Base-by-base conservation (phyloP, 768 basidiomycete genomes). In the Amylocystis lapponica region DNA sequence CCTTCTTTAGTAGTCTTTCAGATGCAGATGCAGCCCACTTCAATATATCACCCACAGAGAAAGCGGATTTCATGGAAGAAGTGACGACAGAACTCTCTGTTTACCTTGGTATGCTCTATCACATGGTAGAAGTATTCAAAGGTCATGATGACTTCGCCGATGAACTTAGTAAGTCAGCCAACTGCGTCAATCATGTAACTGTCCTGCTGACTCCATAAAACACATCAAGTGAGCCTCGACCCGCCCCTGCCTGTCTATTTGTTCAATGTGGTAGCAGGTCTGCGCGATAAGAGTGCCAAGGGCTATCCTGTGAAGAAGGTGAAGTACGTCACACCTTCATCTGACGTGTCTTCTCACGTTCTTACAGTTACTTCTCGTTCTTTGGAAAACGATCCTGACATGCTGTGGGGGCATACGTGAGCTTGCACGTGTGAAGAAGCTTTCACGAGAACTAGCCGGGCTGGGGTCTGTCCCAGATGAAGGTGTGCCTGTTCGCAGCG, bases 271-370 rank as follows among this genome's bases (percentile, higher is more conserved):
- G 83, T 97, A n/a, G 83, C 91, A 19, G 81, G 83, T 31, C 68
- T 97, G 31, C 82, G 90, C 52, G 95, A 98, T 61, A 91, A 92
- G 67, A 87, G 86, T 57, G 86, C 91, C 2, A 93, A 89, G 58
- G 90, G 90, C 5, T 99, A 96, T 65, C 96, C 96, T 0, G 87
- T 96, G 54, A 99, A 98, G 68, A 97, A 97, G 78, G 93, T 88
- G 22, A 31, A 36, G 41, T 42, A 16, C 27, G 29, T 27, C 36
- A 47, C 41, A 21, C n/a, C n/a, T n/a, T 47, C 29, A 40, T 43
- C 39, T 50, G 45, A 36, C 37, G 19, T 25, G 36, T 41, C 43
- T 31, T 41, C 36, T 29, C 38, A 34, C 49, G 25, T 29, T 35
- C 29, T 10, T 29, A 27, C 37, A 96, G 94, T 79, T 97, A 3